phyloP scores from a whole-genome alignment of 2,329 filamentous ascomycete genomes.

The Rosellinia necatrix region DNA sequence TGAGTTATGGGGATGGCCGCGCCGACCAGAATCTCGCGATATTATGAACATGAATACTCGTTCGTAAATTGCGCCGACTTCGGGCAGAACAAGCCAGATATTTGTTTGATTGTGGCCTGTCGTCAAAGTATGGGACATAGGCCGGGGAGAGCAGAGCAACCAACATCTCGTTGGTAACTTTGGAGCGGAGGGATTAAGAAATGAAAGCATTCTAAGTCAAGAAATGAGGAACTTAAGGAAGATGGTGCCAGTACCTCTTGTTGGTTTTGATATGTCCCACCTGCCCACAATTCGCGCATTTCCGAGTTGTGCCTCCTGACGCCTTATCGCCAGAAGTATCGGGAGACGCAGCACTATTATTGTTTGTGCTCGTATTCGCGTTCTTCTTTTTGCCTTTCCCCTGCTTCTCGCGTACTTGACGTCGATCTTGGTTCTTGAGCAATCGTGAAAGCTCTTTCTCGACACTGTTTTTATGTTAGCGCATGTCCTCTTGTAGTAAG shows the following conservation, averaged over 20 bases:
- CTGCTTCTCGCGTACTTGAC: conserved; percentile 87
- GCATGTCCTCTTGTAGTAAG: conserved; percentile 38
- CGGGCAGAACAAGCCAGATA: background rate
- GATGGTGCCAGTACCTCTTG: conserved; percentile 75
- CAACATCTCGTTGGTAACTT: conserved; percentile 2
- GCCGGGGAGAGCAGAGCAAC: background rate
- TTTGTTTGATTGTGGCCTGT: no score
- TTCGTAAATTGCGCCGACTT: no score
- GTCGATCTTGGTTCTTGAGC: conserved; percentile 87
- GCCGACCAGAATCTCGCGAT: no score
- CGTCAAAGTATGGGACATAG: background rate
- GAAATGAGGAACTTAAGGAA: conserved; percentile 34
- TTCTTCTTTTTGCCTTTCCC: conserved; percentile 65
- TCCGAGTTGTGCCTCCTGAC: conserved; percentile 73
- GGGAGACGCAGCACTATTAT: conserved; percentile 53
- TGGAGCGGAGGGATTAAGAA: conserved; percentile 20
- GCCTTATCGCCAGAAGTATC: conserved; percentile 58
- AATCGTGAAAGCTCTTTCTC: conserved; percentile 80
- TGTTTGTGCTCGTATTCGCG: conserved; percentile 8
- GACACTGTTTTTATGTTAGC: conserved; percentile 53
- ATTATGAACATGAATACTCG: no score
- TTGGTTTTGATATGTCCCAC: conserved; percentile 99
- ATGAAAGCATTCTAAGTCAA: conserved; percentile 12
- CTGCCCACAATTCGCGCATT: conserved; percentile 97
- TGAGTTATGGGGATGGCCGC: no score